phyloP scores from a whole-genome alignment of 1,284 basidiomycete species.

The Sparassis latifolia region DNA sequence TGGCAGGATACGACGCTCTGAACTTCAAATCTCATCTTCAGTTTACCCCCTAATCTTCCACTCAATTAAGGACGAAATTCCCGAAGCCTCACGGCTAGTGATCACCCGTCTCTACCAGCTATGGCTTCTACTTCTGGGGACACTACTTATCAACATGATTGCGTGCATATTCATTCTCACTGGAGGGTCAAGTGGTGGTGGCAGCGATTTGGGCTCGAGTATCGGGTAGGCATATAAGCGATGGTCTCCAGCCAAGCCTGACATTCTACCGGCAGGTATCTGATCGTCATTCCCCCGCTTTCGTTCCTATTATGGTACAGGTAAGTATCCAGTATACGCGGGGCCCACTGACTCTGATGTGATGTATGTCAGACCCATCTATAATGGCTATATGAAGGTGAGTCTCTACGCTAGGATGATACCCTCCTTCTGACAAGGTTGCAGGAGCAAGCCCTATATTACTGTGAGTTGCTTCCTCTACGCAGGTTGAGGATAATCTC shows the following conservation, averaged over 20 bases:
- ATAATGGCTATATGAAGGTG: constrained; percentile 96
- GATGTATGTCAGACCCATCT: constrained; percentile 65
- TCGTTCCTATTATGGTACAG: constrained; percentile 94
- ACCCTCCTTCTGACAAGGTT: constrained; percentile 6
- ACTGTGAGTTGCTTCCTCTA: constrained; percentile 45
- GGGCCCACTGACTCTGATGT: constrained; percentile 1
- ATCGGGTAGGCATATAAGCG: constrained; percentile 49
- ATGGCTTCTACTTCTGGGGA: constrained; percentile 78
- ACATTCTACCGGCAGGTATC: constrained; percentile 48
- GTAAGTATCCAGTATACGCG: constrained; percentile 30
- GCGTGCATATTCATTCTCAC: constrained; percentile 85
- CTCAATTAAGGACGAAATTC: constrained; percentile 85
- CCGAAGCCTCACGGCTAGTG: constrained; percentile 71
- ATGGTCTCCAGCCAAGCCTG: neutral
- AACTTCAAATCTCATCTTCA: constrained; percentile 25
- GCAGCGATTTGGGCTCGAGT: constrained; percentile 73
- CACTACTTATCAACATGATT: constrained; percentile 85
- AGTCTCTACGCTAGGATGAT: constrained; percentile 15
- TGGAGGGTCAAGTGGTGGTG: constrained; percentile 71
- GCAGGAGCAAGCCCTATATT: constrained; percentile 82
- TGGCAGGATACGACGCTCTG: constrained; percentile 3
- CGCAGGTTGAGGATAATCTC: neutral
- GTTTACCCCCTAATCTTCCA: constrained; percentile 95
- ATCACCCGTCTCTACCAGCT: constrained; percentile 83
- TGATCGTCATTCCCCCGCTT: constrained; percentile 72